These are phyloP conservation scores for Xylariaceae sp. DNA, from an alignment of 2,329 filamentous ascomycete species.

Conservation along the genomic window DNA sequence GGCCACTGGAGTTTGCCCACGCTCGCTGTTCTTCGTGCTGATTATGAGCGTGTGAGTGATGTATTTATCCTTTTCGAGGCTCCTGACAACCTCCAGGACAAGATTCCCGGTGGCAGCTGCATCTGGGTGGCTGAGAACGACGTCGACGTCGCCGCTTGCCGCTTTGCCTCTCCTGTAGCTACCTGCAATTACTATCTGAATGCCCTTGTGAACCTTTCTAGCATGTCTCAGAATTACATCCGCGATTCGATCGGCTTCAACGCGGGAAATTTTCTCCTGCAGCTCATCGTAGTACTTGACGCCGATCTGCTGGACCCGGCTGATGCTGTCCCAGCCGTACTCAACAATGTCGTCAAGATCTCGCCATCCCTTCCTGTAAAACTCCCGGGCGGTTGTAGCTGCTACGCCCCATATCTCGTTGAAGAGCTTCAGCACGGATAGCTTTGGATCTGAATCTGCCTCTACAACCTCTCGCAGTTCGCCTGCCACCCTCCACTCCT, in stretches of 20 bases:
- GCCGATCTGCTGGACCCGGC: constrained; percentile 86
- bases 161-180: constrained; percentile 80
- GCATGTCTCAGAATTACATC: constrained; percentile 67
- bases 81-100: constrained; percentile 70
- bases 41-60: constrained; percentile 83
- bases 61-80: constrained; percentile 68
- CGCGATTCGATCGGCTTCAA: constrained; percentile 73
- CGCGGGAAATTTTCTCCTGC: constrained; percentile 67
- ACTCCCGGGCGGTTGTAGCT: constrained; percentile 76
- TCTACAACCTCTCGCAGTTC: constrained; percentile 65
- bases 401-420: constrained; percentile 93
- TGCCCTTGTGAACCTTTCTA: constrained; percentile 59
- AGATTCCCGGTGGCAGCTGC: constrained; percentile 69
- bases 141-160: constrained; percentile 78
- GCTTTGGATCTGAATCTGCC: constrained; percentile 64
- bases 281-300: constrained; percentile 94
- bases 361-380: constrained; percentile 78
- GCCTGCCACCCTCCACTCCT: constrained; percentile 69
- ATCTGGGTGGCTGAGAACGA: constrained; percentile 80
- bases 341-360: constrained; percentile 87
- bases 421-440: constrained; percentile 70
- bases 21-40: constrained; percentile 69
- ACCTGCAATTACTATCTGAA: constrained; percentile 68
- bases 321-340: constrained; percentile 74
- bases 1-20: constrained; percentile 64